Evolutionary conservation across 1,139 yeast genomes (phyloP), one percentile per base, ranked within the genome.

Genomic region (Hemisphaericaspora lyxosophila): DNA sequence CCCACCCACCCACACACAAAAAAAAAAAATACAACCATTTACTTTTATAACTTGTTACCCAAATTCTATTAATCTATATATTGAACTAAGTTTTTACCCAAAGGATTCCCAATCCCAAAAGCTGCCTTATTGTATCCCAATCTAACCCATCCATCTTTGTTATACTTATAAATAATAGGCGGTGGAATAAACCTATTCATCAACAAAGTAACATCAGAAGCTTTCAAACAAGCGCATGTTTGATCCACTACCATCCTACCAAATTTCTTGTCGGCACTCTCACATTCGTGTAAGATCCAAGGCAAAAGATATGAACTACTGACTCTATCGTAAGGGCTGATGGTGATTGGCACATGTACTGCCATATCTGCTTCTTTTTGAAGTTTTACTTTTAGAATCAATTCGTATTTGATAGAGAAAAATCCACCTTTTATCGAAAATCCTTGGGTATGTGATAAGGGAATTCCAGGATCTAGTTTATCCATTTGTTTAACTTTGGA

Each of bases 231-330:
- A 6, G 14, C 20, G 12, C 20, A 20, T 20, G 16, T 15, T 17
- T 29, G 28, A 19, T 27, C 33, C 5, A 68, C 51, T 19, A 57
- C 37, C 7, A 60, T 63, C 15, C 55, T 56, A 14, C 77, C 76
- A 47, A 68, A 71, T 19, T 42, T 48, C 4, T 49, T 48, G 18
- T 59, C 52, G 2, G 82, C 76, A 20, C 60, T 44, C 29, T 71
- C 75, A 44, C 78, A 73, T 52, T 80, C 84, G 35, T 66, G 64
- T 46, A 69, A 53, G n/a, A 81, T 77, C 74, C 77, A 79, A 53
- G 57, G 68, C 47, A 68, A 61, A 33, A 72, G 55, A 49, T 67
- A 69, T 39, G 59, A 70, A 39, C 75, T 73, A 52, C 64, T 69
- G 15, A 40, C 50, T 38, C 70, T 61, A 55, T 80, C 78, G 57